Evolutionary conservation across 805 yeast genomes (phyloP), one percentile per base, ranked within the genome.

Genomic region (Starmerella apis): DNA sequence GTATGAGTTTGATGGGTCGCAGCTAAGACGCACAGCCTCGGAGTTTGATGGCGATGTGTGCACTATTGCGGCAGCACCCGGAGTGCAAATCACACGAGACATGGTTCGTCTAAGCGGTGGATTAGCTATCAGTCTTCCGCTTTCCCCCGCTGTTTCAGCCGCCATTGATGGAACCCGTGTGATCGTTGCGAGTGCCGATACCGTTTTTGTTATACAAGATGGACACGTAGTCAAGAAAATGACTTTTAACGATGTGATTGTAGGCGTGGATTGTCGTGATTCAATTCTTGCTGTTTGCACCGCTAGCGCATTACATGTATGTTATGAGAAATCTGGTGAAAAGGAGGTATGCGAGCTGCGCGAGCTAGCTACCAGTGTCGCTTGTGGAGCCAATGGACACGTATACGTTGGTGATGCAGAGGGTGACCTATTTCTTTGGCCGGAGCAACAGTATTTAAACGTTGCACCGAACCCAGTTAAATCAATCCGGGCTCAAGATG

Each of bases 61-160:
- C 13, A 41, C 44, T 1, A 8, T 41, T 16, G 44, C 44, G 16
- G 44, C 44, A 22, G 44, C 44, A 10, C 44, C 33, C 4, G 33
- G 44, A 8, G 18, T 41, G n/a, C 32, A 27, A 25, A 23, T 41
- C 3, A 25, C 24, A 10, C 23, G 24, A 14, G 33, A 27, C 23
- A 18, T 16, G 7, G 23, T 41, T 4, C 22, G 27, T 16, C 18
- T 41, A 2, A n/a, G 23, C 18, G 44, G 33, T 20, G 44, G 33
- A n/a, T 7, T 4, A 4, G 27, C 3, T 5, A 27, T 41, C 24
- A 25, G 24, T 8, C 23, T 41, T 4, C 33, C 44, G 9, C 7
- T 41, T n/a, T n/a, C 23, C 10, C 16, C 10, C 4, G 44, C 18
- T 4, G 33, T 41, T 1, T n/a, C 33, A 16, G 44, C 44, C 19